Evolutionary conservation across 2,329 filamentous ascomycete species (phyloP).

Genomic region (Annulohypoxylon truncatum): DNA sequence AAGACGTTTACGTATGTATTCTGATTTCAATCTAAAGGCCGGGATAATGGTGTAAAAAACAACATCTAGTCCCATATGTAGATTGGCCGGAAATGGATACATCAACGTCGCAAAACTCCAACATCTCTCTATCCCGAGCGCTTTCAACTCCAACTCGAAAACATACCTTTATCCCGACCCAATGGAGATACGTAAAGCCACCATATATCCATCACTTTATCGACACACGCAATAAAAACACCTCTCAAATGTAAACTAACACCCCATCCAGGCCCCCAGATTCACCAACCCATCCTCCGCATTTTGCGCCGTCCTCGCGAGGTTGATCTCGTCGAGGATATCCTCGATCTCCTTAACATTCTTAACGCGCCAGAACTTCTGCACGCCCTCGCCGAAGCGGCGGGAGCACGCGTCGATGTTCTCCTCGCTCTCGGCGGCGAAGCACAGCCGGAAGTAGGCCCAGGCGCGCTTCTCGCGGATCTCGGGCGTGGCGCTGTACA

Average conservation of each 20-base stretch:
- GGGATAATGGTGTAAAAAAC: background rate
- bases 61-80: background rate
- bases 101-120: background rate
- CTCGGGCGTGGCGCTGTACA: constrained; percentile 76
- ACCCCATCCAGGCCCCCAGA: constrained; percentile 45
- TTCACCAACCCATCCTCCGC: constrained; percentile 40
- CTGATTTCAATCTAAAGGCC: constrained; percentile 11
- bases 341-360: constrained; percentile 73
- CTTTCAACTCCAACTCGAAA: background rate
- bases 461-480: constrained; percentile 70
- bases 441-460: constrained; percentile 82
- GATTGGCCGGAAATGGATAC: background rate
- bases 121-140: background rate
- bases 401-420: constrained; percentile 71
- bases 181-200: background rate
- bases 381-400: constrained; percentile 75
- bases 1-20: background rate
- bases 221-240: too few species aligned
- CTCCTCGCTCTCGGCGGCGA: constrained; percentile 82
- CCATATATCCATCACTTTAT: background rate
- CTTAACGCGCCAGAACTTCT: constrained; percentile 82
- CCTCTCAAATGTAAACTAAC: constrained; percentile 34
- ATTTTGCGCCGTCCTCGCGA: constrained; percentile 38
- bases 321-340: constrained; percentile 57
- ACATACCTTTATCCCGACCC: background rate